These are phyloP conservation scores for Rhodosorus marinus DNA, from an alignment of 23 red algal genomes.

Conservation along the genomic window DNA sequence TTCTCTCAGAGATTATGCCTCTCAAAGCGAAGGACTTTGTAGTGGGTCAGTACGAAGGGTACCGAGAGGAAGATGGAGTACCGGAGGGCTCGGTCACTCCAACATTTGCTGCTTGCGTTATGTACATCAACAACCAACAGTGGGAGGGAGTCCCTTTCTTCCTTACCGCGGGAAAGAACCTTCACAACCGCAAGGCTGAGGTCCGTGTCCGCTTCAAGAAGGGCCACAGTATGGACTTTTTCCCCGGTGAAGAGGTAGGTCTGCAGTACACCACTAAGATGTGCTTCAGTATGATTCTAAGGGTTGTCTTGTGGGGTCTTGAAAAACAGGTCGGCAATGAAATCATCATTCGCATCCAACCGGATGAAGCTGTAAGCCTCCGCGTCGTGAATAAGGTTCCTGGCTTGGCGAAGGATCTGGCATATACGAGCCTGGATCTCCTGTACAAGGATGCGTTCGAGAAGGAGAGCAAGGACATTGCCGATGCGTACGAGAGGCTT, in stretches of 20 bases:
- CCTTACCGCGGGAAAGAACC: slow-evolving; percentile 80
- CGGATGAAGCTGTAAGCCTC: slow-evolving; percentile 80
- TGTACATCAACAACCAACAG: slow-evolving; percentile 65
- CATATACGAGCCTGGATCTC: slow-evolving; percentile 73
- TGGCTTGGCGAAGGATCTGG: slow-evolving; percentile 63
- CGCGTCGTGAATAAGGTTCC: slow-evolving; percentile 77
- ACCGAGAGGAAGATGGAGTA: slow-evolving; percentile 70
- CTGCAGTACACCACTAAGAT: not conserved
- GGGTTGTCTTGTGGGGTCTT: too few relatives aligned
- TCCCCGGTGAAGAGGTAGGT: slow-evolving; percentile 34
- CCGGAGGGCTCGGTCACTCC: slow-evolving; percentile 45
- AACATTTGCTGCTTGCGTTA: slow-evolving; percentile 81
- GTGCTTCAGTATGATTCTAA: too few relatives aligned
- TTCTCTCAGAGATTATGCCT: slow-evolving; percentile 33
- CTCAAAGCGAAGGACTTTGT: slow-evolving; percentile 61
- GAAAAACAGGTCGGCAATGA: slow-evolving; percentile 44
- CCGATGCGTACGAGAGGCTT: slow-evolving; percentile 89
- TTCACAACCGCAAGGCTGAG: slow-evolving; percentile 78
- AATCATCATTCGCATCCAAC: slow-evolving; percentile 85
- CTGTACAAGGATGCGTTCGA: slow-evolving; percentile 80
- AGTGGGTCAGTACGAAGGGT: slow-evolving; percentile 73
- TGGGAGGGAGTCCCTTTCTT: slow-evolving; percentile 91
- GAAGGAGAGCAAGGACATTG: slow-evolving; percentile 87
- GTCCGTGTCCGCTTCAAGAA: slow-evolving; percentile 70
- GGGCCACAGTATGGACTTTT: slow-evolving; percentile 26